Evolutionary conservation across 1,139 yeast species (phyloP).

Genomic region (Pichia sp.): DNA sequence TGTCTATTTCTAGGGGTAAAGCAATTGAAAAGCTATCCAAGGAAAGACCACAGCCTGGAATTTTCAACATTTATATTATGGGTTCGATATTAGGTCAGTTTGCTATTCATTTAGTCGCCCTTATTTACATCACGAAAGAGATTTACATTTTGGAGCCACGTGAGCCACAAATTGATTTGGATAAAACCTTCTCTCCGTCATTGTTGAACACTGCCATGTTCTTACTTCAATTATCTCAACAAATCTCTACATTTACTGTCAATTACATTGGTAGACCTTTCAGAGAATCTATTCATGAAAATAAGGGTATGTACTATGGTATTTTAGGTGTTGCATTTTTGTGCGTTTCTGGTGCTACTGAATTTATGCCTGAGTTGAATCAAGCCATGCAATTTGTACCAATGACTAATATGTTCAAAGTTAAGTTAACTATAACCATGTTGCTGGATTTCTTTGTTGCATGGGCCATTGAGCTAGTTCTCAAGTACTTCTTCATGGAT

Average conservation of each 20-base stretch:
- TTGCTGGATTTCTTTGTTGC: constrained; percentile 69
- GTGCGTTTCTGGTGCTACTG: constrained; percentile 89
- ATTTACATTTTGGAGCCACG: constrained; percentile 88
- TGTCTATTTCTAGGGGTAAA: constrained; percentile 89
- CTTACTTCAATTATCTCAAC: constrained; percentile 88
- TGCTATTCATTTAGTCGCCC: constrained; percentile 79
- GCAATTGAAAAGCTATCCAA: constrained; percentile 84
- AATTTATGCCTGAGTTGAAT: constrained; percentile 88
- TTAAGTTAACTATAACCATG: constrained; percentile 67
- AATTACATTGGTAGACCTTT: constrained; percentile 97
- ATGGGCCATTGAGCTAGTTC: constrained; percentile 69
- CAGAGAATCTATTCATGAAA: constrained; percentile 82
- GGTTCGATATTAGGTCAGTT: constrained; percentile 96
- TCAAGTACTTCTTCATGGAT: constrained; percentile 85
- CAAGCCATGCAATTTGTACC: constrained; percentile 88
- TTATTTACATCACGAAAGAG: constrained; percentile 75
- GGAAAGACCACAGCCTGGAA: constrained; percentile 97
- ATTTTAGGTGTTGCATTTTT: constrained; percentile 82
- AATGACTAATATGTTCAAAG: constrained; percentile 68
- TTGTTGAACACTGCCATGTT: constrained; percentile 94
- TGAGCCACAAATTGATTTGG: constrained; percentile 81
- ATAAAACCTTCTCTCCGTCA: constrained; percentile 82
- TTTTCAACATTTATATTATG: constrained; percentile 90
- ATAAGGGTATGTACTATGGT: constrained; percentile 97
- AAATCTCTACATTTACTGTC: constrained; percentile 95